Conservation (phyloP, 306 rosid species). For the Prinsepia uniflora region DNA sequence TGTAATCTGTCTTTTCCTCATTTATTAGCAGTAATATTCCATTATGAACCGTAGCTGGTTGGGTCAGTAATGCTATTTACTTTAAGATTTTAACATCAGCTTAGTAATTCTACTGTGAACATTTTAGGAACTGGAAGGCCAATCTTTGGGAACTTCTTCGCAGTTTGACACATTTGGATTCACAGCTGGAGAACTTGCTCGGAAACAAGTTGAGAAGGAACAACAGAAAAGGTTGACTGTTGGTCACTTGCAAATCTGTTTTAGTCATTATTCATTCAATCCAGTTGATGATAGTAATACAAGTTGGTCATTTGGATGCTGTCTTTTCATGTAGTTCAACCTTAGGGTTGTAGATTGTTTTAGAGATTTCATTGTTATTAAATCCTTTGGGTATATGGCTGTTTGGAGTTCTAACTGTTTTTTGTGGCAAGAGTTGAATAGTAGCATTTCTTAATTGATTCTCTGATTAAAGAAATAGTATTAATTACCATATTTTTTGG, state of each 20-base stretch:
- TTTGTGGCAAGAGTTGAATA: background rate
- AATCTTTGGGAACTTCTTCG: slow-evolving; percentile 64
- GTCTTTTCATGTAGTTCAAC: background rate
- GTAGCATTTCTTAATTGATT: background rate
- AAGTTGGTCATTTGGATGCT: slow-evolving; percentile 7
- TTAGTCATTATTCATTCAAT: background rate
- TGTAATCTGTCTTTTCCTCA: background rate
- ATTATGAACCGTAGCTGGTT: background rate
- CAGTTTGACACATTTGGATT: slow-evolving; percentile 95
- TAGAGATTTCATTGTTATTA: background rate
- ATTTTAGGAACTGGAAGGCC: slow-evolving; percentile 80
- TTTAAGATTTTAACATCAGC: slow-evolving; percentile 15
- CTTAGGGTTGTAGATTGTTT: background rate
- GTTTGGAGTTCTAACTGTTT: background rate
- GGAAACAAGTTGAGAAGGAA: slow-evolving; percentile 85
- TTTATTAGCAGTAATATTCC: background rate
- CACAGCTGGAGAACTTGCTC: slow-evolving; percentile 81
- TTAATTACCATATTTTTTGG: background rate
- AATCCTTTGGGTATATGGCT: background rate
- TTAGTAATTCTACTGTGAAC: slow-evolving; percentile 13
- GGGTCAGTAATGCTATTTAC: background rate
- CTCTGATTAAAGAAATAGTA: background rate
- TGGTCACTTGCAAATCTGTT: background rate
- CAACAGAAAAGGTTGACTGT: slow-evolving; percentile 69
- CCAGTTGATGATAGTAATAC: slow-evolving; percentile 5